Evolutionary conservation across 2,329 filamentous ascomycete species (phyloP).

Genomic region (Diaporthe vaccinii): DNA sequence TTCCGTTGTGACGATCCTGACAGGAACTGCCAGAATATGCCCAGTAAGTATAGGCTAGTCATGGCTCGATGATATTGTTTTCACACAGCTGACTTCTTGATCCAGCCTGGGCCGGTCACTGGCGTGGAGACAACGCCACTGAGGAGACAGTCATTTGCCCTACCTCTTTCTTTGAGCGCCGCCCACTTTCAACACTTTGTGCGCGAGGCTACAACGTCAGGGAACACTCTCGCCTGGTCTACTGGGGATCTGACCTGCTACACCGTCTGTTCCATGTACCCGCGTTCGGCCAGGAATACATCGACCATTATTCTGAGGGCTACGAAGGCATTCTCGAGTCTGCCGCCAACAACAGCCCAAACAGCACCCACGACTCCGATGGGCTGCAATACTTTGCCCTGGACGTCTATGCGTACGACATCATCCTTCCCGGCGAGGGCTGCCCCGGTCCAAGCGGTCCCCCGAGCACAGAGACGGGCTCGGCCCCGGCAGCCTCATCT

Average conservation of each 20-base stretch:
- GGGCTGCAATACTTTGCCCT: slow-evolving; percentile 78
- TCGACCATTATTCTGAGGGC: slow-evolving; percentile 74
- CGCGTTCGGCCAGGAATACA: slow-evolving; percentile 68
- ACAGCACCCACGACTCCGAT: slow-evolving; percentile 70
- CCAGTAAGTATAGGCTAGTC: background rate
- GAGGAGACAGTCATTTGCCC: slow-evolving; percentile 79
- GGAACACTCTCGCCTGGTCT: slow-evolving; percentile 67
- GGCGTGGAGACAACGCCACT: slow-evolving; percentile 74
- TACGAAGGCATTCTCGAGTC: slow-evolving; percentile 68
- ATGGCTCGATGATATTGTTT: background rate
- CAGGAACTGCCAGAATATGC: slow-evolving; percentile 65
- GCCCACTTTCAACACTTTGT: slow-evolving; percentile 71
- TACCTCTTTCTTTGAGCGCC: slow-evolving; percentile 70
- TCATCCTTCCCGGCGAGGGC: slow-evolving; percentile 73
- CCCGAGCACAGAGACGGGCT: background rate
- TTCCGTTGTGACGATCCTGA: slow-evolving; percentile 80
- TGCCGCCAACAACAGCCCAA: slow-evolving; percentile 61
- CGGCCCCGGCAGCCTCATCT: background rate
- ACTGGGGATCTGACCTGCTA: slow-evolving; percentile 76
- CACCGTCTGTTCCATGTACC: slow-evolving; percentile 77
- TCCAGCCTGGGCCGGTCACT: slow-evolving; percentile 76
- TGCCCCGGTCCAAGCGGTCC: slow-evolving; percentile 61
- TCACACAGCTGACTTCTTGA: background rate
- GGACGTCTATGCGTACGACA: slow-evolving; percentile 75
- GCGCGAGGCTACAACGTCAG: slow-evolving; percentile 73